Conservation (phyloP, 1,284 basidiomycete genomes). For the Gomphus bonarii region DNA sequence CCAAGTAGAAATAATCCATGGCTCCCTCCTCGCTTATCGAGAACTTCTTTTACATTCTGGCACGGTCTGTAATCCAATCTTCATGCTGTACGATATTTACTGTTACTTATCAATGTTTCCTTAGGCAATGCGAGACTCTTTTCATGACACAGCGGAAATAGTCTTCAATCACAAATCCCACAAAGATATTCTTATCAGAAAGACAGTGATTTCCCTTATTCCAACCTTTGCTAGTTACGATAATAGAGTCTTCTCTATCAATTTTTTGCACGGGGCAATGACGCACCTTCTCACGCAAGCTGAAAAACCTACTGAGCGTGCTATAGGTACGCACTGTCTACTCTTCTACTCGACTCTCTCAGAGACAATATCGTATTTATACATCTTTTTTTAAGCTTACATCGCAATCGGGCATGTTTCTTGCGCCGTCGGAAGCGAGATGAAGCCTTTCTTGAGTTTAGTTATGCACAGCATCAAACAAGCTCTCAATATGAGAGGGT, state of each 20-base stretch:
- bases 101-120: background rate
- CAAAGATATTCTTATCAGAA: constrained; percentile 78
- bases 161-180: constrained; percentile 85
- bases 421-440: constrained; percentile 83
- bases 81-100: background rate
- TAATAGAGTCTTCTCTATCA: constrained; percentile 80
- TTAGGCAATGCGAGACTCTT: constrained; percentile 91
- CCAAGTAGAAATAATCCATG: constrained; percentile 80
- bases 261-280: constrained; percentile 89
- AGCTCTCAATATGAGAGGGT: constrained; percentile 81
- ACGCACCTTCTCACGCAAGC: constrained; percentile 80
- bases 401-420: constrained; percentile 96
- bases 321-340: constrained; percentile 50
- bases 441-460: constrained; percentile 92
- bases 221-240: constrained; percentile 93
- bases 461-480: constrained; percentile 88
- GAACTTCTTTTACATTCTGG: constrained; percentile 89
- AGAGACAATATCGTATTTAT: constrained; percentile 1
- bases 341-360: background rate
- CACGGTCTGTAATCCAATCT: constrained; percentile 42
- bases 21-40: constrained; percentile 86
- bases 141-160: constrained; percentile 82
- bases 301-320: constrained; percentile 82
- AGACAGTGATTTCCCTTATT: constrained; percentile 90
- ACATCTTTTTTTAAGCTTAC: constrained; percentile 51